Conservation (phyloP, 805 yeast genomes). For the Candida saitoana region DNA sequence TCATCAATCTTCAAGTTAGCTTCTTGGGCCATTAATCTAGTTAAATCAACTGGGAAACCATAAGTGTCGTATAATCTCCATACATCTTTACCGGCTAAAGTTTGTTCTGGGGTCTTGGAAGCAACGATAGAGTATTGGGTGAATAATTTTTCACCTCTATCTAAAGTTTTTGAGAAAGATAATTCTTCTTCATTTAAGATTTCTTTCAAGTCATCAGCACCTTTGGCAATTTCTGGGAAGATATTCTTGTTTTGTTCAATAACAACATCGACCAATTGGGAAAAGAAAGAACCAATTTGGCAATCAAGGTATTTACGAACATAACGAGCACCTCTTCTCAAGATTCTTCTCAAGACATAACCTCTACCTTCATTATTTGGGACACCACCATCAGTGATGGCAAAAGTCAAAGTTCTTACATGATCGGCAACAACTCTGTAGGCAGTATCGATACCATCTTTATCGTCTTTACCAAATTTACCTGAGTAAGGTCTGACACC, state of each 20-base stretch:
- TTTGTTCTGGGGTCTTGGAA: slow-evolving; percentile 65
- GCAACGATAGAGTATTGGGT: slow-evolving; percentile 90
- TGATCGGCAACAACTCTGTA: slow-evolving; percentile 98
- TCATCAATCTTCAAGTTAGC: slow-evolving; percentile 91
- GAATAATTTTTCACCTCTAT: slow-evolving; percentile 95
- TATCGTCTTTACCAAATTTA: slow-evolving; percentile 87
- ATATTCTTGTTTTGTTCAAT: slow-evolving; percentile 81
- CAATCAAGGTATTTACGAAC: slow-evolving; percentile 94
- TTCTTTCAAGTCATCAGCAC: slow-evolving; percentile 74
- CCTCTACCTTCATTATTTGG: slow-evolving; percentile 99
- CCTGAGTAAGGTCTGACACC: slow-evolving; percentile 91
- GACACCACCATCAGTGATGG: slow-evolving; percentile 97
- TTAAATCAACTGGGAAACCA: slow-evolving; percentile 98
- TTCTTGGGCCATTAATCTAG: slow-evolving; percentile 98
- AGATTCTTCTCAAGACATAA: slow-evolving; percentile 91
- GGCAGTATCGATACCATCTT: slow-evolving; percentile 95
- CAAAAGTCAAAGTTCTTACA: slow-evolving; percentile 93
- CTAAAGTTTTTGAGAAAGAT: slow-evolving; percentile 91
- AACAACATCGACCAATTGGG: slow-evolving; percentile 86
- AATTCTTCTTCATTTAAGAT: slow-evolving; percentile 94
- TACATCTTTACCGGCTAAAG: slow-evolving; percentile 87
- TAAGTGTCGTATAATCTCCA: slow-evolving; percentile 98
- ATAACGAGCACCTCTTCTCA: slow-evolving; percentile 97
- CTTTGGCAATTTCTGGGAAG: slow-evolving; percentile 85
- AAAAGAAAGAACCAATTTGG: slow-evolving; percentile 92